A percentile compares a stretch with the other conserved stretches of the same genome.
Evolutionary conservation across 352 stramenopile species (phyloP).

Genomic region (Pythium pectinolyticum): DNA sequence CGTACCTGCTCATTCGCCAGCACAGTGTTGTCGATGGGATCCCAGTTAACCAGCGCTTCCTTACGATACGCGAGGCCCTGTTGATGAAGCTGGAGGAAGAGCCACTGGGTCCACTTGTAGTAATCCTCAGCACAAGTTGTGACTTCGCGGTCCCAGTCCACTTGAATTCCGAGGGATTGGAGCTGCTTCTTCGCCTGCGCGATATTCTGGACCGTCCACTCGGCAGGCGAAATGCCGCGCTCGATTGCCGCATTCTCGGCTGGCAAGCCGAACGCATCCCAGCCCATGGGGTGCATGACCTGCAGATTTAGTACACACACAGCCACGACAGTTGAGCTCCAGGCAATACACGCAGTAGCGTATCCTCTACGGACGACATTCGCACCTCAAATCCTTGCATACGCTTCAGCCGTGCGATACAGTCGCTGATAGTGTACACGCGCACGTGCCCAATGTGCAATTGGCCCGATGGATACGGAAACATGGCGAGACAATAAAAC

Average conservation of each 20-base stretch:
- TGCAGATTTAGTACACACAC: conserved; percentile 13
- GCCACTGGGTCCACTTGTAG: conserved; percentile 99
- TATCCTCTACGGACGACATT: background rate
- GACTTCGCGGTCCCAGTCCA: conserved; percentile 98
- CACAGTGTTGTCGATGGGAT: conserved; percentile 98
- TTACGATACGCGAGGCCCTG: conserved; percentile 95
- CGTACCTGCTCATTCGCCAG: conserved; percentile 98
- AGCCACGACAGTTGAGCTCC: no score
- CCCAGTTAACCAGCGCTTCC: conserved; percentile 99
- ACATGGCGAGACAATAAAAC: conserved; percentile 96
- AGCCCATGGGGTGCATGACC: conserved; percentile 99
- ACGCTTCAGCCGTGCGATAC: conserved; percentile 95
- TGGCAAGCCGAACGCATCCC: conserved; percentile 99
- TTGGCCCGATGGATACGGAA: conserved; percentile 98
- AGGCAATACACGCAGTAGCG: background rate
- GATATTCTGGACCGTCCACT: conserved; percentile 98
- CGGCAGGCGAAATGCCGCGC: conserved; percentile 93
- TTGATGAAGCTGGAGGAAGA: conserved; percentile 98
- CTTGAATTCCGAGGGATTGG: conserved; percentile 94
- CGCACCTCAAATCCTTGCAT: conserved; percentile 95
- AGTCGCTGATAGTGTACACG: conserved; percentile 99
- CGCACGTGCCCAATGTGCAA: conserved; percentile 99
- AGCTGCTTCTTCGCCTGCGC: conserved; percentile 96
- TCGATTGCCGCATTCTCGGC: conserved; percentile 99
- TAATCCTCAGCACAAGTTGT: conserved; percentile 96